Conservation (phyloP, 176 grass and related monocot species). For the Saccharum officinarum region DNA sequence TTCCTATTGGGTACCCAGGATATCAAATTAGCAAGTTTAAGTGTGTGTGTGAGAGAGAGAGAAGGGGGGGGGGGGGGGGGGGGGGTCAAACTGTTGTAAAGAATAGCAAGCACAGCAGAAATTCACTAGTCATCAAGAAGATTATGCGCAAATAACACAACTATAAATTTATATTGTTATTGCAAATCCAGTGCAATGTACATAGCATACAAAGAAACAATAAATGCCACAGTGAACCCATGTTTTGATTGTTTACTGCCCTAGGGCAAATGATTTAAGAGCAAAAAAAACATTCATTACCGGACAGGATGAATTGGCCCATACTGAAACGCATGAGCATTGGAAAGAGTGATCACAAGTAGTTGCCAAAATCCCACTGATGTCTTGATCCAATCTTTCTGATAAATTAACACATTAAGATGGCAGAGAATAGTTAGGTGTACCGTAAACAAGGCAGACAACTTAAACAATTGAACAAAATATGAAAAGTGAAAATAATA, state of each 20-base stretch:
- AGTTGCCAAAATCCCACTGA: constrained; percentile 88
- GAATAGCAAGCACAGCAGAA: background rate
- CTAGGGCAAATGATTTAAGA: background rate
- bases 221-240: background rate
- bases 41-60: too few species aligned
- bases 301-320: constrained; percentile 84
- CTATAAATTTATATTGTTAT: background rate
- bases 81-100: background rate
- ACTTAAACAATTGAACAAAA: background rate
- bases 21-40: background rate
- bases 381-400: constrained; percentile 98
- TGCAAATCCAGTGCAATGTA: background rate
- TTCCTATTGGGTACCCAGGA: background rate
- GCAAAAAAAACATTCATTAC: constrained; percentile 47
- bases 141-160: background rate
- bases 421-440: background rate
- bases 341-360: constrained; percentile 98
- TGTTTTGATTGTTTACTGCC: background rate
- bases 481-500: background rate
- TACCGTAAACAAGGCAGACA: background rate
- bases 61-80: background rate
- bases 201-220: background rate
- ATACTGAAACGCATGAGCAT: constrained; percentile 87
- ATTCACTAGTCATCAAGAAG: background rate
- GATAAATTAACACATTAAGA: constrained; percentile 32